A percentile compares a stretch with the other conserved stretches of the same genome.
These are phyloP conservation scores for Sorghum bicolor DNA, from an alignment of 176 grass and related monocot species.

Conservation along the genomic window Sorghum_bicolor_NCBIv3 NC_012872.2:63880001-63880500, in stretches of 20 bases:
- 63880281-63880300: background rate
- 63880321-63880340: background rate
- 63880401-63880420: background rate
- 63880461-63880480: no score
- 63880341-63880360: background rate
- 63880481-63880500: background rate
- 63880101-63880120: background rate
- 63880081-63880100: background rate
- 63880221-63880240: background rate
- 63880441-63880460: background rate
- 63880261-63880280: slow-evolving; percentile 27
- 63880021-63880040: background rate
- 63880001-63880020: slow-evolving; percentile 4
- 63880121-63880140: background rate
- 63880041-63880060: slow-evolving; percentile 5
- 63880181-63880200: background rate
- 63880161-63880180: background rate
- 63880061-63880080: slow-evolving; percentile 8
- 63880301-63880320: background rate
- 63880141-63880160: background rate
- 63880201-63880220: background rate
- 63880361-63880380: background rate
- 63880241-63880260: background rate
- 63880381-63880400: background rate
- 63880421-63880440: background rate